Evolutionary conservation across 352 stramenopile species (phyloP).

Genomic region (Pythium sukuiense): DNA sequence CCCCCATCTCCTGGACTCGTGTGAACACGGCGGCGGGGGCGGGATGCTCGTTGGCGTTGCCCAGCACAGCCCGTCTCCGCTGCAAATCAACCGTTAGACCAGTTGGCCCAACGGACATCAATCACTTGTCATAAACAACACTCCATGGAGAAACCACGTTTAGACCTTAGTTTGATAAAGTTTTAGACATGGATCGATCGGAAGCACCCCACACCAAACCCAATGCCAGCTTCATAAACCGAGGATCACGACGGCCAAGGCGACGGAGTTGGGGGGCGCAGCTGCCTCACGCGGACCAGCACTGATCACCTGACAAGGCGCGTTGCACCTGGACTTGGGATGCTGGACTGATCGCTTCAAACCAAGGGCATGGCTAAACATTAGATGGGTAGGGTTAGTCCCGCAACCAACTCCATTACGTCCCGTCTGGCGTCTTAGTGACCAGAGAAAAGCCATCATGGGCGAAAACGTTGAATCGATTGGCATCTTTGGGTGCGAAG

Average conservation of each 20-base stretch:
- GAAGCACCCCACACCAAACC: too few relatives aligned
- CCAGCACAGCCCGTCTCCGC: not conserved
- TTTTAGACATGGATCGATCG: not conserved
- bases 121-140: too few relatives aligned
- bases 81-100: not conserved
- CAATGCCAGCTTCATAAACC: not conserved
- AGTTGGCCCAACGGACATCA: not conserved
- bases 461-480: not conserved
- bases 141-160: not conserved
- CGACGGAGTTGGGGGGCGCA: not conserved
- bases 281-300: not conserved
- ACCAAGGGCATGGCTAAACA: not conserved
- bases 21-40: not conserved
- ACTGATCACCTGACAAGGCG: not conserved
- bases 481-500: not conserved
- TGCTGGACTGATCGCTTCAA: not conserved
- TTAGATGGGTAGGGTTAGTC: not conserved
- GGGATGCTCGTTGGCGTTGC: not conserved
- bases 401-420: slow-evolving; percentile 1
- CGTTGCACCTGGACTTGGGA: not conserved
- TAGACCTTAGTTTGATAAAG: not conserved
- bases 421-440: not conserved
- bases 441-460: not conserved
- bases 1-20: not conserved
- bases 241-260: not conserved